Conservation (phyloP, 176 grass and related monocot genomes). For the Zea mays region Zm-B73-REFERENCE-NAM-5.0 NC_050101.1:171643001-171643500, state of each 20-base stretch:
- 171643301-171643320: background rate
- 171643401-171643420: no score
- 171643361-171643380: background rate
- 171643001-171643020: background rate
- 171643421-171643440: background rate
- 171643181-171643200: no score
- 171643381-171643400: no score
- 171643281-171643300: background rate
- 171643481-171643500: conserved; percentile 12
- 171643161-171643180: no score
- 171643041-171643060: background rate
- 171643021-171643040: background rate
- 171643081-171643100: background rate
- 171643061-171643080: background rate
- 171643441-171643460: background rate
- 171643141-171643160: background rate
- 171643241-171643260: background rate
- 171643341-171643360: background rate
- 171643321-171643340: background rate
- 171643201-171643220: background rate
- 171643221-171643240: background rate
- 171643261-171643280: background rate
- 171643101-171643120: background rate
- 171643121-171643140: background rate
- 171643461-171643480: background rate